Evolutionary conservation across 108 stramenopile species (phyloP), one percentile per base, ranked within the genome.

Genomic region (Chaetoceros tenuissimus): DNA sequence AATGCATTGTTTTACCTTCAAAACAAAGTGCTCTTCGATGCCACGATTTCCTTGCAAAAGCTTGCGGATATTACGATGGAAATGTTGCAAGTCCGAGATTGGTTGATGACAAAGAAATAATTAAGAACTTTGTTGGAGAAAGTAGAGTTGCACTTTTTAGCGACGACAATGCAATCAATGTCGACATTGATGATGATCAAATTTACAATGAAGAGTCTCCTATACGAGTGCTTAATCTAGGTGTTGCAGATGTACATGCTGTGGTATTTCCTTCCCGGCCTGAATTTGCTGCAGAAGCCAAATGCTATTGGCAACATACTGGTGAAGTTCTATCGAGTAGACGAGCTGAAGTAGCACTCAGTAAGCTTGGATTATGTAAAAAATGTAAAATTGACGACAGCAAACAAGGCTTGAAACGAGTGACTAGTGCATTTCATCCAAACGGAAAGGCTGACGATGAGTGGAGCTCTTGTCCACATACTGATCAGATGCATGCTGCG

Each of bases 301-400:
- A 86, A 69, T 65, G 72, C 13, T 86, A 80, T 55, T 86, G 80
- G 80, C 84, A 86, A 55, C 84, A 86, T 62, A 80, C 73, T 3
- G 84, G 84, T 1, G 84, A 86, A 52, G 31, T 86, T 7, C 65
- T 82, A 16, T 67, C 69, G 47, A 68, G 66, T 54, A 72, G 84
- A 26, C 50, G 78, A 24, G 84, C 79, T 2, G 68, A 74, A 59
- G 46, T 22, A 1, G 62, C 61, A 2, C 34, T 78, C 24, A 53
- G 44, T 1, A 46, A 53, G 22, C 34, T 76, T 21, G 70, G 66
- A 21, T 28, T 60, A 10, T 73, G 55, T 13, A 60, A n/a, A 57
- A 66, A 51, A 51, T 24, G 66, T 79, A 1, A 71, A 66, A 3
- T 25, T 47, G 63, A 52, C 60, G 63, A 24, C 28, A 52, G 17